Evolutionary conservation across 2,329 filamentous ascomycete species (phyloP).

Genomic region (Penicillium sp.): DNA sequence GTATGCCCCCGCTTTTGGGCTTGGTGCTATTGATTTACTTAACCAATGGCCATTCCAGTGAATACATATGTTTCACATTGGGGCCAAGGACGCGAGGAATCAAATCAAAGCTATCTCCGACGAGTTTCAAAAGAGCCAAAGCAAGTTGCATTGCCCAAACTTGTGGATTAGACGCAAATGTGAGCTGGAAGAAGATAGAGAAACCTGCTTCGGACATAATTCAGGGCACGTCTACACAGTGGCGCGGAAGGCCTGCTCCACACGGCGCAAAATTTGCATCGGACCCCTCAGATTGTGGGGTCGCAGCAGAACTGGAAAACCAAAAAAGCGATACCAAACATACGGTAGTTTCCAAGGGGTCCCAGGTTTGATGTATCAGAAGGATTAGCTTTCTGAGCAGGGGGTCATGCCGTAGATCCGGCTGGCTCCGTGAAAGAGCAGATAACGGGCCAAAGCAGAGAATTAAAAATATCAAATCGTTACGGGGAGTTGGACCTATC

Average conservation of each 20-base stretch:
- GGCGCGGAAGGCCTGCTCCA: neutral
- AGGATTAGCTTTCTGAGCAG: neutral
- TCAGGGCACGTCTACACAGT: neutral
- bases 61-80: no score
- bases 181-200: neutral
- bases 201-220: neutral
- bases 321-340: neutral
- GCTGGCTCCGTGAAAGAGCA: neutral
- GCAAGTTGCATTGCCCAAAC: neutral
- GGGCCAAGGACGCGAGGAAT: no score
- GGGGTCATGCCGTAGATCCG: neutral
- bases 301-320: neutral
- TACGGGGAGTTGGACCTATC: neutral
- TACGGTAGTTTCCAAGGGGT: neutral
- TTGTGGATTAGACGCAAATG: neutral
- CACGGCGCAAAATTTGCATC: neutral
- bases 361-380: neutral
- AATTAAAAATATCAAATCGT: neutral
- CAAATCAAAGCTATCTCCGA: no score
- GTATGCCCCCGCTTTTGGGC: no score
- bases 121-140: no score
- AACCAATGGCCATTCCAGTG: no score
- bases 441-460: neutral
- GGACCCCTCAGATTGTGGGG: neutral
- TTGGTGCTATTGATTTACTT: no score